Conservation (phyloP, 2,329 filamentous ascomycete species). For the Colletotrichum eleusines region DNA sequence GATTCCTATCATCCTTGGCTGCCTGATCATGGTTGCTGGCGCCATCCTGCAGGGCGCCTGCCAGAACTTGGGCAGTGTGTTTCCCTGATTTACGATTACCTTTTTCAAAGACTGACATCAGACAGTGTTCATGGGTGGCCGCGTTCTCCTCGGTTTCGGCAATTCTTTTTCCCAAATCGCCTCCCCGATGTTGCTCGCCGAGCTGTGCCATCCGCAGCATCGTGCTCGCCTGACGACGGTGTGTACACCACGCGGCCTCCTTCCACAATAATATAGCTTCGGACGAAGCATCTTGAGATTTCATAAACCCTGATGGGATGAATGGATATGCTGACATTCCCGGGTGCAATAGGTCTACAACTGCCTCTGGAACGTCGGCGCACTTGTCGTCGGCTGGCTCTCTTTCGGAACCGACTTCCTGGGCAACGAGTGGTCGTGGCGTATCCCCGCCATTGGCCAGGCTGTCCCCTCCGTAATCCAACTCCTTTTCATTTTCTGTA, state of each 20-base stretch:
- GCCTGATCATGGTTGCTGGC: slow-evolving; percentile 66
- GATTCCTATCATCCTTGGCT: slow-evolving; percentile 65
- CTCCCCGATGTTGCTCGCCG: slow-evolving; percentile 65
- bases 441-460: slow-evolving; percentile 63
- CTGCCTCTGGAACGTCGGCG: slow-evolving; percentile 67
- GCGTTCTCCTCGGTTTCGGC: slow-evolving; percentile 70
- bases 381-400: slow-evolving; percentile 60
- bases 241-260: slow-evolving; percentile 47
- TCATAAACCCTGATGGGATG: not conserved
- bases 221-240: slow-evolving; percentile 64
- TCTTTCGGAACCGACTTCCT: slow-evolving; percentile 62
- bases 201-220: slow-evolving; percentile 64
- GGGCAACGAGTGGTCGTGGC: slow-evolving; percentile 64
- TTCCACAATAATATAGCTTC: not conserved
- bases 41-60: slow-evolving; percentile 68
- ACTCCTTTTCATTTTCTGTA: slow-evolving; percentile 62
- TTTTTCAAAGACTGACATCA: not conserved
- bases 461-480: slow-evolving; percentile 61
- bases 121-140: slow-evolving; percentile 60
- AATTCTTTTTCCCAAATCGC: slow-evolving; percentile 65
- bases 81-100: not conserved
- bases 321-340: not conserved
- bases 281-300: not conserved
- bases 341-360: slow-evolving; percentile 48
- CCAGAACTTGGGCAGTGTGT: slow-evolving; percentile 52